Conservation (phyloP, 352 stramenopile species). For the Sclerospora graminicola region DNA sequence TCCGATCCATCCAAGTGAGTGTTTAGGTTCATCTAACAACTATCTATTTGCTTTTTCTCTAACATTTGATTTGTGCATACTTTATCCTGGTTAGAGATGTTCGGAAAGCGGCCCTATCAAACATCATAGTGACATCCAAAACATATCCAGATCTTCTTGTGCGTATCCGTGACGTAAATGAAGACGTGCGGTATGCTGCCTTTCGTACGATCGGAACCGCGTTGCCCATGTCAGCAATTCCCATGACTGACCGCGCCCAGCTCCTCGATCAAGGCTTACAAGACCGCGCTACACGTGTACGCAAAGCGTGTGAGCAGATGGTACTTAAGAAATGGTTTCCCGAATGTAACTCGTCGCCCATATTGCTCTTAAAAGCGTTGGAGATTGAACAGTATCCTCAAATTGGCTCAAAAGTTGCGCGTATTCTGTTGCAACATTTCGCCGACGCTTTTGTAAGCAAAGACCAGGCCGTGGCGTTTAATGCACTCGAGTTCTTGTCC, state of each 20-base stretch:
- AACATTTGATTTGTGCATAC: neutral
- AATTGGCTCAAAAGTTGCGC: constrained; percentile 39
- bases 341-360: constrained; percentile 36
- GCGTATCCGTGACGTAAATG: constrained; percentile 64
- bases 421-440: constrained; percentile 37
- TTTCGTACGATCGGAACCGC: constrained; percentile 43
- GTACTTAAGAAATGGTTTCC: constrained; percentile 61
- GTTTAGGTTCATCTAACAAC: neutral
- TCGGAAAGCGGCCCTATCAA: constrained; percentile 46
- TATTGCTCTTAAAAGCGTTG: constrained; percentile 43
- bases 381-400: constrained; percentile 53
- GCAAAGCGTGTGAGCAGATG: constrained; percentile 54
- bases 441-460: constrained; percentile 23
- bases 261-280: constrained; percentile 67
- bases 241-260: constrained; percentile 55
- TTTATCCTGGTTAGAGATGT: constrained; percentile 36
- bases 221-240: constrained; percentile 40
- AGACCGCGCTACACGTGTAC: constrained; percentile 42
- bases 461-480: constrained; percentile 23
- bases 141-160: constrained; percentile 46
- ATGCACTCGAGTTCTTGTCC: constrained; percentile 34
- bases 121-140: constrained; percentile 32
- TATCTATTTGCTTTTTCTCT: neutral
- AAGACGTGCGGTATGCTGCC: constrained; percentile 51
- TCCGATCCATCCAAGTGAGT: constrained; percentile 66